These are phyloP conservation scores for Thinopyrum obtusiflorum DNA, from an alignment of 202 grass and related monocot genomes.

Conservation along the genomic window DNA sequence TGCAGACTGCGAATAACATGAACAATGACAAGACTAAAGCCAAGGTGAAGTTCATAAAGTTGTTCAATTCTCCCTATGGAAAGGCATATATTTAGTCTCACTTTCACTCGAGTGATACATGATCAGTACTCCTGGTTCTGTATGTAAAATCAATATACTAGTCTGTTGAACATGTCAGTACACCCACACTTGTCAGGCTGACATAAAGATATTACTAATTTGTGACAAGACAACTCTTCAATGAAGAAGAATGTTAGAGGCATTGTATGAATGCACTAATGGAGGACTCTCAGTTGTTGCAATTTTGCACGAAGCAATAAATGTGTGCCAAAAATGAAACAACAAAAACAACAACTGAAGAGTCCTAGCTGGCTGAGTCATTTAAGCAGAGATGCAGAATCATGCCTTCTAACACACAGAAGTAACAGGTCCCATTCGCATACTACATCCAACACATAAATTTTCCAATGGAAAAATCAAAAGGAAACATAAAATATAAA, in stretches of 20 bases:
- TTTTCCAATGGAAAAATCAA: too few relatives aligned
- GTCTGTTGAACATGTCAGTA: too few relatives aligned
- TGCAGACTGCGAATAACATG: too few relatives aligned
- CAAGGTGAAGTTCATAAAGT: constrained; percentile 14
- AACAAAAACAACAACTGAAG: constrained; percentile 55
- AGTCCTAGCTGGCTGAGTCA: constrained; percentile 54
- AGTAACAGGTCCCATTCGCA: constrained; percentile 63
- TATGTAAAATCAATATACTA: too few relatives aligned
- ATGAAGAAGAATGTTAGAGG: constrained; percentile 37
- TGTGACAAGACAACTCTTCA: constrained; percentile 31
- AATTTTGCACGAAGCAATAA: constrained; percentile 31
- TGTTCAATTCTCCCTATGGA: constrained; percentile 6
- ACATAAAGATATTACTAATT: constrained; percentile 39
- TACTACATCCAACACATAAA: too few relatives aligned
- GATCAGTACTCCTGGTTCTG: too few relatives aligned
- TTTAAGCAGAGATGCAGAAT: constrained; percentile 77
- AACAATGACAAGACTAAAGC: constrained; percentile 33
- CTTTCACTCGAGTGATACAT: neutral
- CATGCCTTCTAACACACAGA: constrained; percentile 79
- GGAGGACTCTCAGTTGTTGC: constrained; percentile 40
- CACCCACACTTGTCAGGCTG: too few relatives aligned
- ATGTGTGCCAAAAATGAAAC: constrained; percentile 50
- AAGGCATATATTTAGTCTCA: neutral
- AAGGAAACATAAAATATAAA: too few relatives aligned
- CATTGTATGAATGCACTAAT: constrained; percentile 36